Evolutionary conservation across 2,329 filamentous ascomycete genomes (phyloP).

Genomic region (Penicillium janthinellum): DNA sequence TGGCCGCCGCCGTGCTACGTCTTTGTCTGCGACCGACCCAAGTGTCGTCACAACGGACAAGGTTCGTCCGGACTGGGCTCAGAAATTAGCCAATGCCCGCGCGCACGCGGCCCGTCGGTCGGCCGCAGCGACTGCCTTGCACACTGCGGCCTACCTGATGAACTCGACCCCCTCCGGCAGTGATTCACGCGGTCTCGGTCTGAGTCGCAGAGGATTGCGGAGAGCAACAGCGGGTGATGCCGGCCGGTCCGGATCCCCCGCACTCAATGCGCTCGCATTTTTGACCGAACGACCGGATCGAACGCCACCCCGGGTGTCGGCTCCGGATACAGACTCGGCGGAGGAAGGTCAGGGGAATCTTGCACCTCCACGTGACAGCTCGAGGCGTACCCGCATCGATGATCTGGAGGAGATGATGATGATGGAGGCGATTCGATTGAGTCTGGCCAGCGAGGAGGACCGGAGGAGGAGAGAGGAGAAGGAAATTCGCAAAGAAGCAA

Average conservation of each 20-base stretch:
- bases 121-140: conserved; percentile 88
- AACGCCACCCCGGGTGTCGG: conserved; percentile 28
- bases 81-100: conserved; percentile 81
- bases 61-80: conserved; percentile 90
- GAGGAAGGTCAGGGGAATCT: conserved; percentile 39
- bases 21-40: conserved; percentile 78
- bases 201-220: conserved; percentile 57
- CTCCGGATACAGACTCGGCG: conserved; percentile 40
- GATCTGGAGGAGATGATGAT: conserved; percentile 99
- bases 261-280: conserved; percentile 50
- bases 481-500: conserved; percentile 77
- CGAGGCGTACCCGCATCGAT: conserved; percentile 68
- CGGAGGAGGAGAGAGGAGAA: conserved; percentile 84
- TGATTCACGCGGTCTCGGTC: conserved; percentile 56
- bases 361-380: conserved; percentile 52
- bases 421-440: conserved; percentile 90
- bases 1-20: conserved; percentile 62
- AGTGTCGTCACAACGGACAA: conserved; percentile 90
- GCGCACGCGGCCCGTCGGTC: conserved; percentile 83
- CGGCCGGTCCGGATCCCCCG: conserved; percentile 41
- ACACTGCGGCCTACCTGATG: conserved; percentile 92
- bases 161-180: conserved; percentile 51
- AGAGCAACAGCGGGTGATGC: conserved; percentile 40
- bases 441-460: conserved; percentile 90
- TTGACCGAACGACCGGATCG: conserved; percentile 44